Conservation (phyloP, 495 filamentous ascomycete species). For the Penicillium canariense region DNA sequence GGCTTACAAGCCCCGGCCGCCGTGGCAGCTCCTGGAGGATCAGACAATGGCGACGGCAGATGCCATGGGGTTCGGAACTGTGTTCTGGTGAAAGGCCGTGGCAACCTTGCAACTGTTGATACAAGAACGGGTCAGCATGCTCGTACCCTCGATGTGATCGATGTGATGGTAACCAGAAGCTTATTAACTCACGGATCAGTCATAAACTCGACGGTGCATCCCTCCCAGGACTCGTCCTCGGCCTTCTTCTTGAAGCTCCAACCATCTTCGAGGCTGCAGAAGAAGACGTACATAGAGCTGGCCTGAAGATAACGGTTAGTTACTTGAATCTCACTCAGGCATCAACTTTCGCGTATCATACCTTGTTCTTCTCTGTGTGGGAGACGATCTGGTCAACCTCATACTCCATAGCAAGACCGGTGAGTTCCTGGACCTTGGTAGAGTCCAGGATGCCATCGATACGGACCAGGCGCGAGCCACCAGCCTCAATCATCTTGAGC, state of each 20-base stretch:
- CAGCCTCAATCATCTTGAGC: neutral
- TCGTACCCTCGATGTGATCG: neutral
- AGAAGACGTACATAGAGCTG: slow-evolving; percentile 36
- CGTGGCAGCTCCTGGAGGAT: too few relatives aligned
- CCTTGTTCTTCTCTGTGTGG: neutral
- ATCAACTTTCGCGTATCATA: neutral
- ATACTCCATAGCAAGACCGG: neutral
- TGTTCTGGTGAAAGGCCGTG: slow-evolving; percentile 31
- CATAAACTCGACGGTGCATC: slow-evolving; percentile 36
- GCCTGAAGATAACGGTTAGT: slow-evolving; percentile 4
- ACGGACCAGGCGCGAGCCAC: slow-evolving; percentile 7
- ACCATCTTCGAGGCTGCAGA: slow-evolving; percentile 41
- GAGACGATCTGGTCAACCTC: slow-evolving; percentile 5
- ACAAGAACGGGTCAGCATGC: neutral
- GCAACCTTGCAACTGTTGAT: slow-evolving; percentile 34
- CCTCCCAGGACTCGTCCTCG: neutral
- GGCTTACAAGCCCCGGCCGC: too few relatives aligned
- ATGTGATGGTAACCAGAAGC: neutral
- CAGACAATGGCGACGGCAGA: neutral
- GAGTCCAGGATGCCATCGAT: neutral
- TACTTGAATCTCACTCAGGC: neutral
- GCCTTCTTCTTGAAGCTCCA: slow-evolving; percentile 29
- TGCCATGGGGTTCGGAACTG: neutral
- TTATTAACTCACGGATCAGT: slow-evolving; percentile 42
- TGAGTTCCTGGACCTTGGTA: neutral